These are phyloP conservation scores for Obelidium mucronatum DNA, from an alignment of 192 early-diverging fungal species.

Conservation along the genomic window DNA sequence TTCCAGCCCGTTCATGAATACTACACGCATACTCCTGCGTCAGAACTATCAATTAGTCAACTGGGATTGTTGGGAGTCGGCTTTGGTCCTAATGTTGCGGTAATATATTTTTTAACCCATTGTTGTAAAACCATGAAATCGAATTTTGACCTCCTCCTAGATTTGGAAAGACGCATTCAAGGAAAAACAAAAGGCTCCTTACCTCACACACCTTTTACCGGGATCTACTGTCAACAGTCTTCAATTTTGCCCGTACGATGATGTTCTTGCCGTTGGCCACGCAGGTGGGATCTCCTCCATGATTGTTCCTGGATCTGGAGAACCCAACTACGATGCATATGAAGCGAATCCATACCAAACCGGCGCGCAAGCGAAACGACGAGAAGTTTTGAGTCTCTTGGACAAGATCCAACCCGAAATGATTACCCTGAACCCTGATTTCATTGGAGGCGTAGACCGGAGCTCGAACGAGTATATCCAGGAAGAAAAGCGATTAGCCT, in stretches of 20 bases:
- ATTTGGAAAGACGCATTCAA: constrained; percentile 90
- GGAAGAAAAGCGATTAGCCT: constrained; percentile 66
- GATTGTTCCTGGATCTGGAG: constrained; percentile 90
- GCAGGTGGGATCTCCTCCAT: constrained; percentile 77
- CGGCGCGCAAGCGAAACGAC: constrained; percentile 83
- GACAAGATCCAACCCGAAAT: constrained; percentile 96
- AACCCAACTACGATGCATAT: constrained; percentile 95
- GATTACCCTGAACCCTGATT: constrained; percentile 83
- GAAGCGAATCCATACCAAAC: constrained; percentile 95
- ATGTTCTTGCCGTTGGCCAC: constrained; percentile 90
- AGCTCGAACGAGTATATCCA: constrained; percentile 63
- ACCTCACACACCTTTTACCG: constrained; percentile 82
- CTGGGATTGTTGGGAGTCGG: constrained; percentile 84
- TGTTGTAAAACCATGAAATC: too few species aligned
- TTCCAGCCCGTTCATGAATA: constrained; percentile 85
- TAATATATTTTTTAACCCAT: too few species aligned
- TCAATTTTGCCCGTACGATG: constrained; percentile 93
- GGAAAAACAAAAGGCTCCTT: constrained; percentile 80
- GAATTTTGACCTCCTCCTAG: constrained; percentile 32
- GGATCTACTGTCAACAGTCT: constrained; percentile 60
- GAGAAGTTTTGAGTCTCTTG: constrained; percentile 85
- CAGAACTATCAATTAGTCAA: constrained; percentile 83
- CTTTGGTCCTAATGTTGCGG: constrained; percentile 76
- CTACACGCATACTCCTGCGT: constrained; percentile 77
- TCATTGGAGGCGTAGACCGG: constrained; percentile 82